Evolutionary conservation across 768 basidiomycete genomes (phyloP).

Genomic region (Mycena vulgaris): DNA sequence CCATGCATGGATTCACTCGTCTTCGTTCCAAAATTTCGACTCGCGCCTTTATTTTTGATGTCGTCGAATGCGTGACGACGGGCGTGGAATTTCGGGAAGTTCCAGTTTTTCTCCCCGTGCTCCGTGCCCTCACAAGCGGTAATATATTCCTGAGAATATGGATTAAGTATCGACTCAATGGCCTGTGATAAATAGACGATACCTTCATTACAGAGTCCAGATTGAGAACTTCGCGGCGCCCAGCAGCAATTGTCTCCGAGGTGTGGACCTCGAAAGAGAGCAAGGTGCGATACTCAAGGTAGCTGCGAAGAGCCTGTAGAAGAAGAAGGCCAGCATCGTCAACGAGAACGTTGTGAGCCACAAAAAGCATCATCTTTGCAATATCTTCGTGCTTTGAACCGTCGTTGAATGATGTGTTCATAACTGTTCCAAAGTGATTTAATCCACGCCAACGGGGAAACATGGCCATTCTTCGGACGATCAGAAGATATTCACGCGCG

Average conservation of each 20-base stretch:
- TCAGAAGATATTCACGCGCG: not conserved
- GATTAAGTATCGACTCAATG: not conserved
- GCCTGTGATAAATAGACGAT: no score
- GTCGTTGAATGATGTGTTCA: slow-evolving; percentile 49
- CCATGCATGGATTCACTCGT: no score
- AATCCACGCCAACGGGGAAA: slow-evolving; percentile 51
- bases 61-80: slow-evolving; percentile 31
- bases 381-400: slow-evolving; percentile 55
- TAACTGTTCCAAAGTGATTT: no score
- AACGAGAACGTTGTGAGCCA: no score
- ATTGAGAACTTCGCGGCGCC: slow-evolving; percentile 35
- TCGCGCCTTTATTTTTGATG: slow-evolving; percentile 37
- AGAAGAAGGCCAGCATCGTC: no score
- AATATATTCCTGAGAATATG: slow-evolving; percentile 3
- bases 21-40: slow-evolving; percentile 41
- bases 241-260: no score
- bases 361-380: slow-evolving; percentile 51
- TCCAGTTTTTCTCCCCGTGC: slow-evolving; percentile 35
- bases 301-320: no score
- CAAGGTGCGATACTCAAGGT: slow-evolving; percentile 48
- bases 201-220: slow-evolving; percentile 45
- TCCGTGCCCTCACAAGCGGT: not conserved
- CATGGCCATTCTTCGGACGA: slow-evolving; percentile 37
- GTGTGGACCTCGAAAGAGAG: slow-evolving; percentile 51
- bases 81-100: slow-evolving; percentile 36